Evolutionary conservation across 257 asterid genomes (phyloP), one percentile per base, ranked within the genome.

Genomic region (Rehmannia glutinosa): DNA sequence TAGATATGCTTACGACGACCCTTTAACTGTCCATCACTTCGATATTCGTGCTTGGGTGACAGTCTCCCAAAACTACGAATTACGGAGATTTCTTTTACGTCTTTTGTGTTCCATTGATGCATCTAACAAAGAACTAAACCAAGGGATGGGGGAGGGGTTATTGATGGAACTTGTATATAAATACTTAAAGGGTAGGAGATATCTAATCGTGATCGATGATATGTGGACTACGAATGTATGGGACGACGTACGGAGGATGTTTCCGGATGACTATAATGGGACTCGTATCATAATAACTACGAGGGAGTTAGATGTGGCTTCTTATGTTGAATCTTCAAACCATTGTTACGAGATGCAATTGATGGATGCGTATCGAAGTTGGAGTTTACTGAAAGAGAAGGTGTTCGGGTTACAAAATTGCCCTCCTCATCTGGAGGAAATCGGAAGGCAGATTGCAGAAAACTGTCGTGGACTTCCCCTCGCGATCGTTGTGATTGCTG

Each of bases 221-320:
- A n/a, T 72, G 5, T 64, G 77, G 77, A 30, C 5, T 19, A 50
- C n/a, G 1, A 20, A 64, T 1, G 51, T 30, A 5, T 72, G 65
- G 66, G 76, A 63, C 30, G 71, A 19, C 13, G 17, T 71, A 2
- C 25, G 53, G 38, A 24, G 1, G 15, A 0, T 62, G 2, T 42
- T 73, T 32, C 73, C 73, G 9, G 42, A 65, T 4, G 72, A 73
- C 33, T 0, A 2, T 1, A 73, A 33, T n/a, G 54, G 73, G 6
- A 63, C 58, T 42, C 6, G 58, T 13, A 17, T 52, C 6, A 1
- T 41, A 5, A 0, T 63, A 6, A 51, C 76, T 5, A 58, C 71
- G 0, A 62, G 64, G 65, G 19, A 3, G 6, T 32, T 12, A 41
- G 33, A 62, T 4, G 35, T 41, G 16, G 76, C 71, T 25, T 0